Evolutionary conservation across 2,329 filamentous ascomycete species (phyloP).

Genomic region (Thelonectria blattea): DNA sequence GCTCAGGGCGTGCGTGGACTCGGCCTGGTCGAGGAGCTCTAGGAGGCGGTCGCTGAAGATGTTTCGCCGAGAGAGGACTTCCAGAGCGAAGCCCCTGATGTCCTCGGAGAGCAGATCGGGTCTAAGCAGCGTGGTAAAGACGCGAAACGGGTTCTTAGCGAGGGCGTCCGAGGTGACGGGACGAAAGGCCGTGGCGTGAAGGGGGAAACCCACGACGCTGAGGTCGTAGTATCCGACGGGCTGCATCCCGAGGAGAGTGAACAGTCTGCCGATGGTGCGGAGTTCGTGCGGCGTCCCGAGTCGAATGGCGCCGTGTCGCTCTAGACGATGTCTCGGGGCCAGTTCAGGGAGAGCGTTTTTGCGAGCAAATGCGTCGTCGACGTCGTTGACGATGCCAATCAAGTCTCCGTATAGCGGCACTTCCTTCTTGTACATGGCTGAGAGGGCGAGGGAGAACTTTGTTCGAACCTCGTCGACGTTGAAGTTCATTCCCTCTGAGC

Average conservation of each 20-base stretch:
- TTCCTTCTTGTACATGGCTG: slow-evolving; percentile 40
- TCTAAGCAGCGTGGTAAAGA: slow-evolving; percentile 45
- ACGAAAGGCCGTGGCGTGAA: slow-evolving; percentile 58
- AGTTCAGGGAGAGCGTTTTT: neutral
- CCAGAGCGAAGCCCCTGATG: neutral
- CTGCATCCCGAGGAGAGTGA: slow-evolving; percentile 53
- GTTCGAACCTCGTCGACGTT: neutral
- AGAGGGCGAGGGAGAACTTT: slow-evolving; percentile 37
- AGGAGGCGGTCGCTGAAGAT: slow-evolving; percentile 20
- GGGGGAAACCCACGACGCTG: slow-evolving; percentile 50
- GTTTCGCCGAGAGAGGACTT: slow-evolving; percentile 14
- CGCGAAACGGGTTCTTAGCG: slow-evolving; percentile 50
- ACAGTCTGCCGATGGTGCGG: slow-evolving; percentile 49
- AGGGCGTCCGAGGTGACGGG: slow-evolving; percentile 45
- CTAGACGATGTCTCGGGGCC: slow-evolving; percentile 17
- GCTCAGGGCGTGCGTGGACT: slow-evolving; percentile 29
- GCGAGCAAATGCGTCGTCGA: slow-evolving; percentile 22
- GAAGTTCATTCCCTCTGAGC: neutral
- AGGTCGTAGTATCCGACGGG: slow-evolving; percentile 60
- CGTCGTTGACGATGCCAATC: slow-evolving; percentile 34
- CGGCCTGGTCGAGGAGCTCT: slow-evolving; percentile 46
- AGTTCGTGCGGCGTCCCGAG: slow-evolving; percentile 52
- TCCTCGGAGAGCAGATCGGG: slow-evolving; percentile 44
- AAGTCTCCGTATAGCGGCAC: slow-evolving; percentile 41
- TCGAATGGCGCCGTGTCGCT: slow-evolving; percentile 54